phyloP scores from a whole-genome alignment of 1,284 basidiomycete genomes.

The Athelia psychrophila region DNA sequence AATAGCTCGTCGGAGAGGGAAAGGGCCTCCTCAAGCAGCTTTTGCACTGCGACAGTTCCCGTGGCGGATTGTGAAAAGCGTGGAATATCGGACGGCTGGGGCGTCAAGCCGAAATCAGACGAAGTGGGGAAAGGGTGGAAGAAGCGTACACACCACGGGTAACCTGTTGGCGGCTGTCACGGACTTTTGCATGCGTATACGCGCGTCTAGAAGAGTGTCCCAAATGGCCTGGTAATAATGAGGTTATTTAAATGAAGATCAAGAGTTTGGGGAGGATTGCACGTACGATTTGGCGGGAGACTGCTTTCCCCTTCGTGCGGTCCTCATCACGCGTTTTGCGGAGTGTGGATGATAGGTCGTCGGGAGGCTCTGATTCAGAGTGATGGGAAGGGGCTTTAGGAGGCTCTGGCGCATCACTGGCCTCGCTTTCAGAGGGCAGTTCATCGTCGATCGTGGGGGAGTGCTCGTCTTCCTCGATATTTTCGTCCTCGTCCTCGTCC shows the following conservation, averaged over 20 bases:
- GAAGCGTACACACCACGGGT: constrained; percentile 39
- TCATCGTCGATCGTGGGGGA: neutral
- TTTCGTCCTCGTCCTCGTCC: constrained; percentile 27
- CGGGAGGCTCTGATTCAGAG: constrained; percentile 26
- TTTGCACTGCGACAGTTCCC: constrained; percentile 36
- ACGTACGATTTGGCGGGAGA: constrained; percentile 80
- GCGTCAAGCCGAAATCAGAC: constrained; percentile 9
- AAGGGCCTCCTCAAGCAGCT: constrained; percentile 57
- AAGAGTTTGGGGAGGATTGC: constrained; percentile 4
- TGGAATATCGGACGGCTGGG: constrained; percentile 32
- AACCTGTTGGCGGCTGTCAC: constrained; percentile 62
- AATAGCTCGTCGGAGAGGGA: constrained; percentile 66
- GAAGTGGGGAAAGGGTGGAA: constrained; percentile 1
- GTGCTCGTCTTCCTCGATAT: constrained; percentile 8
- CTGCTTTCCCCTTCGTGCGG: constrained; percentile 75
- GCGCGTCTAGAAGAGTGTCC: constrained; percentile 82
- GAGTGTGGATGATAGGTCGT: constrained; percentile 51
- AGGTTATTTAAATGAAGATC: constrained; percentile 5
- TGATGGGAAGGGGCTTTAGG: constrained; percentile 5
- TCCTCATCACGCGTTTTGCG: constrained; percentile 63
- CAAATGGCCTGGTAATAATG: constrained; percentile 62
- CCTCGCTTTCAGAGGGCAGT: constrained; percentile 1
- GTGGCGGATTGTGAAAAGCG: constrained; percentile 26
- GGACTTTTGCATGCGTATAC: constrained; percentile 88
- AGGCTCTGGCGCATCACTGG: neutral